Evolutionary conservation across 2,329 filamentous ascomycete genomes (phyloP).

Genomic region (Colletotrichum chrysophilum): DNA sequence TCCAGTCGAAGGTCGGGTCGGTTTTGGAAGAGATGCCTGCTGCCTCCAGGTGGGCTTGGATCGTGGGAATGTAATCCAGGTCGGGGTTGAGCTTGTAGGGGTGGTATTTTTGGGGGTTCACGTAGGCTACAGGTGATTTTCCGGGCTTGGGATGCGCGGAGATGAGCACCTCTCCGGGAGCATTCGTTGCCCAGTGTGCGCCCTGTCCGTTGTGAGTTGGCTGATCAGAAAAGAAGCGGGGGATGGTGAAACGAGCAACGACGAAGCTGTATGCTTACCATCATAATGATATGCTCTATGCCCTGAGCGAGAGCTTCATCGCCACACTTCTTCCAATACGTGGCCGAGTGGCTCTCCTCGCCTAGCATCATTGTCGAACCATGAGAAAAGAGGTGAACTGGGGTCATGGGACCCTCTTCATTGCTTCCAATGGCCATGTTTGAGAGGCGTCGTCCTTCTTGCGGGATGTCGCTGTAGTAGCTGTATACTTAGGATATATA

Average conservation of each 20-base stretch:
- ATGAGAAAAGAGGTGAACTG: slow-evolving; percentile 73
- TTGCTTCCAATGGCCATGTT: slow-evolving; percentile 5
- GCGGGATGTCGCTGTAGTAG: neutral
- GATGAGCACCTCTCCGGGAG: slow-evolving; percentile 61
- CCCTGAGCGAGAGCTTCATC: slow-evolving; percentile 64
- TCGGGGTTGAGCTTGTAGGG: slow-evolving; percentile 68
- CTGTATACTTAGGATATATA: neutral
- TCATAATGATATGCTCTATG: slow-evolving; percentile 69
- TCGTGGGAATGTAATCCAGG: slow-evolving; percentile 50
- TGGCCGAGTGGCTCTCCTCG: slow-evolving; percentile 64
- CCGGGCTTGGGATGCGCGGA: slow-evolving; percentile 62
- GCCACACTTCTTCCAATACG: slow-evolving; percentile 70
- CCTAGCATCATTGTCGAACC: slow-evolving; percentile 76
- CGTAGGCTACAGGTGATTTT: slow-evolving; percentile 71
- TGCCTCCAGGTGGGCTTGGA: slow-evolving; percentile 54
- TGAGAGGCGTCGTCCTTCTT: neutral
- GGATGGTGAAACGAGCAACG: neutral
- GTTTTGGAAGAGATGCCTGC: slow-evolving; percentile 58
- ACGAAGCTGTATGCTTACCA: slow-evolving; percentile 47
- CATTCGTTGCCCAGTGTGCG: slow-evolving; percentile 68
- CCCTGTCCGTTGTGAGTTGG: slow-evolving; percentile 42
- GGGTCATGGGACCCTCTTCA: slow-evolving; percentile 38
- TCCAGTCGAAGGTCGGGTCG: slow-evolving; percentile 70
- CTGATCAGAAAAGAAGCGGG: neutral
- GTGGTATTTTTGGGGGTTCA: slow-evolving; percentile 68